phyloP scores from a whole-genome alignment of 2,329 filamentous ascomycete genomes.

The Fusarium sp. region DNA sequence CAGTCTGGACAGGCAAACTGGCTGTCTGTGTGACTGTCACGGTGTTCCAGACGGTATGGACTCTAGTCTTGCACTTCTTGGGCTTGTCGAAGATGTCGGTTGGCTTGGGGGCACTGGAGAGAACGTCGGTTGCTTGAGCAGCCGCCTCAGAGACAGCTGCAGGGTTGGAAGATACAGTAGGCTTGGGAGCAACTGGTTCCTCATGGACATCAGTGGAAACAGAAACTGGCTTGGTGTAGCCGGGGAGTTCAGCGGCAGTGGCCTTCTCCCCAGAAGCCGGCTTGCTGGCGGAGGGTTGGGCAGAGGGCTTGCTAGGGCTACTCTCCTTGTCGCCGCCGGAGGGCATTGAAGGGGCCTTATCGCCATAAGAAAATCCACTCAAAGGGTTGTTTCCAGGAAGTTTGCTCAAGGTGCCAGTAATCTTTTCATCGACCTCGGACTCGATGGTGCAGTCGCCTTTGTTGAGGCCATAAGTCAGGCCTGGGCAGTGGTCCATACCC shows the following conservation, averaged over 20 bases:
- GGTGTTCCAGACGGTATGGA: conserved; percentile 55
- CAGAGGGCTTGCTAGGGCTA: conserved; percentile 13
- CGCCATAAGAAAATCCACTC: conserved; percentile 60
- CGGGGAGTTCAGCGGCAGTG: conserved; percentile 12
- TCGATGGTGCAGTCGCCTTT: conserved; percentile 60
- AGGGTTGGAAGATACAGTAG: conserved; percentile 15
- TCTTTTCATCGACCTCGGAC: conserved; percentile 56
- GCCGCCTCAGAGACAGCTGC: conserved; percentile 29
- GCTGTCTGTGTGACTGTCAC: conserved; percentile 53
- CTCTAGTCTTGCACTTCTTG: conserved; percentile 42
- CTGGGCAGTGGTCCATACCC: conserved; percentile 71
- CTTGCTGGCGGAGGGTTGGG: conserved; percentile 6
- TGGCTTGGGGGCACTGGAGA: conserved; percentile 24
- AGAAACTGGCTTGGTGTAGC: conserved; percentile 14
- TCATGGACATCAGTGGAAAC: conserved; percentile 4
- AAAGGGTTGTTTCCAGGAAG: conserved; percentile 67
- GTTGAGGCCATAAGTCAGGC: conserved; percentile 64
- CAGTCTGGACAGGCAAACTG: conserved; percentile 29
- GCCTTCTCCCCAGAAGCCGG: conserved; percentile 14
- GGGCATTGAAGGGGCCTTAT: conserved; percentile 7
- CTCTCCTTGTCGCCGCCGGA: conserved; percentile 11
- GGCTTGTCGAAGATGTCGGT: conserved; percentile 28
- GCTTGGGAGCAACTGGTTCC: conserved; percentile 6
- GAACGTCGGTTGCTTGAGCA: conserved; percentile 13
- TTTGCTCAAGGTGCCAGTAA: conserved; percentile 53